Evolutionary conservation across 176 grass and related monocot genomes (phyloP), one percentile per base, ranked within the genome.

Genomic region (Musa beccarii): DNA sequence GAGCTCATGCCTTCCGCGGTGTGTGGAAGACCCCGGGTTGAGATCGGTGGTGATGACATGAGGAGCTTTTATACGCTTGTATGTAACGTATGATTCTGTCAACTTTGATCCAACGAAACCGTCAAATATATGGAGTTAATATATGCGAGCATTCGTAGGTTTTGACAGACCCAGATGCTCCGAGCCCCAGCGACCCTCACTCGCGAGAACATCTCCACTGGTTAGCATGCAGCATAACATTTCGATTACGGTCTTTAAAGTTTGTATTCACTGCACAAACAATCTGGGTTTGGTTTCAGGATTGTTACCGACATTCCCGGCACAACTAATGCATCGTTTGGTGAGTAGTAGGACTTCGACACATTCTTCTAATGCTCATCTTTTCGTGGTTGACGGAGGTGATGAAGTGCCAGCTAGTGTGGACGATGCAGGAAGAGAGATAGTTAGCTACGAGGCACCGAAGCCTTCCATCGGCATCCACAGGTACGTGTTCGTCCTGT

Each of bases 91-190:
- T 43, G 34, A 43, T 43, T 43, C 34, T 43, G 6, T 43, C 34
- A 43, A 43, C 34, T 43, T 43, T 43, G 4, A 43, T 43, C 4
- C 4, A 5, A 5, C 4, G 34, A 43, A 43, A 43, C 34, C 4
- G 34, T 43, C 34, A 43, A 43, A 43, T 6, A 43, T 43, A 43
- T 43, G 34, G 34, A 43, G 4, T 43, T 43, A 43, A 43, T 43
- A 6, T 43, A 43, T 43, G 4, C 4, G 34, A 43, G 34, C 34
- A 43, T 43, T 80, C 79, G 52, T 81, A 98, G 94, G 79, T 98
- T 72, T 93, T 98, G 90, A 98, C 69, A 61, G 94, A 98, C 51
- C 94, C 94, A 50, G 90, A 98, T 80, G 94, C 90, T 61, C 94
- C 94, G 68, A 88, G 94, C 20, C 90, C 94, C 17, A 93, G 94